A percentile compares a stretch with the other conserved stretches of the same genome.
phyloP scores from a whole-genome alignment of 2,329 filamentous ascomycete species.

The Mariannaea elegans region DNA sequence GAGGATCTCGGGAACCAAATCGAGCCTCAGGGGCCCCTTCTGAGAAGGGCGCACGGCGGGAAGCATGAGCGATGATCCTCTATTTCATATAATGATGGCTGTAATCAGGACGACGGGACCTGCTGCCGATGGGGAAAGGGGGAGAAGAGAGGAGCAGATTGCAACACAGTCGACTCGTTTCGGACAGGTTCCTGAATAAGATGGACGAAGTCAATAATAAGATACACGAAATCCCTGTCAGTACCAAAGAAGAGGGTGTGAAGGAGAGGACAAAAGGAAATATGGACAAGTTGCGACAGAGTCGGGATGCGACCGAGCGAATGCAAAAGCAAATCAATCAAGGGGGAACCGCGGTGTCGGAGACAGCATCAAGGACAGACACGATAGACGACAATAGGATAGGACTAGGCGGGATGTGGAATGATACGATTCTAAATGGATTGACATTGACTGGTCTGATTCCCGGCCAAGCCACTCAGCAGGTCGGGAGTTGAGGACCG shows the following conservation, averaged over 20 bases:
- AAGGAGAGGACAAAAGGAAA: slow-evolving; percentile 22
- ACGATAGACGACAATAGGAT: background rate
- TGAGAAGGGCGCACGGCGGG: slow-evolving; percentile 27
- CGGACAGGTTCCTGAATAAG: slow-evolving; percentile 30
- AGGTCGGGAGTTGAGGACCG: slow-evolving; percentile 9
- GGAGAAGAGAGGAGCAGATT: background rate
- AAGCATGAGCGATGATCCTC: slow-evolving; percentile 23
- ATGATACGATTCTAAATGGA: background rate
- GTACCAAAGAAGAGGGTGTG: slow-evolving; percentile 33
- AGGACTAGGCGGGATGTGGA: background rate
- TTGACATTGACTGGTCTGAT: slow-evolving; percentile 4
- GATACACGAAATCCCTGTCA: slow-evolving; percentile 29
- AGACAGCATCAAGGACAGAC: slow-evolving; percentile 1
- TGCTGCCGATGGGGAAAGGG: slow-evolving; percentile 29
- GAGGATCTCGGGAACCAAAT: slow-evolving; percentile 57
- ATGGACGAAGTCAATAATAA: slow-evolving; percentile 28
- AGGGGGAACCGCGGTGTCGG: slow-evolving; percentile 2
- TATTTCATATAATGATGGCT: slow-evolving; percentile 28
- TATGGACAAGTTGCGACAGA: slow-evolving; percentile 19
- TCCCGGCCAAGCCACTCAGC: background rate
- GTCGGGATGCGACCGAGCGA: slow-evolving; percentile 27
- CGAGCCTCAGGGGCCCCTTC: slow-evolving; percentile 37
- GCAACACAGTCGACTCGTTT: slow-evolving; percentile 1
- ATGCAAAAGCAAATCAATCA: slow-evolving; percentile 31
- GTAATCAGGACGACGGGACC: slow-evolving; percentile 34